Evolutionary conservation across 345 rosid genomes (phyloP), one percentile per base, ranked within the genome.

Genomic region (Gynandropsis gynandra): DNA sequence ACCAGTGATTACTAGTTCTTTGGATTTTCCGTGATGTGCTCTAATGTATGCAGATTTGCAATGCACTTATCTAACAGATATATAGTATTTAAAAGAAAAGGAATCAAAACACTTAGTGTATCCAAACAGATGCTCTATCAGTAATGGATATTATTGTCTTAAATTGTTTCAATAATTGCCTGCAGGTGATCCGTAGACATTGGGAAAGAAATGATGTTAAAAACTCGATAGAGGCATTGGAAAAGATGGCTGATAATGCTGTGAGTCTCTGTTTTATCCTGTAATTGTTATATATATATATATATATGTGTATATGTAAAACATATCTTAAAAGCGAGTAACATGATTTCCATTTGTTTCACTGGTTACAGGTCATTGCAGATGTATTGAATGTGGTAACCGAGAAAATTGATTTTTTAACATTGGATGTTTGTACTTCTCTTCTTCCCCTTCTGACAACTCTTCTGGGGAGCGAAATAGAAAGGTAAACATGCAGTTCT

Each of bases 241-340:
- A 83, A 70, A 88, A 83, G 78, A 93, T 93, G 97, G 90, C 94
- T 58, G 94, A 93, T 74, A 65, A 83, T 67, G 75, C 81, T 69
- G 99, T 88, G 71, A 72, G 88, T 38, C 32, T 58, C 45, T 47
- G 42, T 14, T 18, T 27, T 58, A 5, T 19, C 32, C 36, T 33
- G n/a, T n/a, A n/a, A n/a, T n/a, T n/a, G n/a, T n/a, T n/a, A n/a
- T n/a, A n/a, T n/a, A n/a, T n/a, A n/a, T n/a, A n/a, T n/a, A n/a
- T n/a, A n/a, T n/a, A n/a, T n/a, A n/a, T n/a, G n/a, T n/a, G n/a
- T n/a, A n/a, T n/a, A n/a, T n/a, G n/a, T n/a, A n/a, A n/a, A n/a
- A 17, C 8, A 35, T 24, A 13, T 31, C 11, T 29, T 33, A 42
- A 11, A 54, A 10, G 40, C 17, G 14, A 6, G 1, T 24, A 56